phyloP scores from a whole-genome alignment of 768 basidiomycete species.

The Russula sp. region DNA sequence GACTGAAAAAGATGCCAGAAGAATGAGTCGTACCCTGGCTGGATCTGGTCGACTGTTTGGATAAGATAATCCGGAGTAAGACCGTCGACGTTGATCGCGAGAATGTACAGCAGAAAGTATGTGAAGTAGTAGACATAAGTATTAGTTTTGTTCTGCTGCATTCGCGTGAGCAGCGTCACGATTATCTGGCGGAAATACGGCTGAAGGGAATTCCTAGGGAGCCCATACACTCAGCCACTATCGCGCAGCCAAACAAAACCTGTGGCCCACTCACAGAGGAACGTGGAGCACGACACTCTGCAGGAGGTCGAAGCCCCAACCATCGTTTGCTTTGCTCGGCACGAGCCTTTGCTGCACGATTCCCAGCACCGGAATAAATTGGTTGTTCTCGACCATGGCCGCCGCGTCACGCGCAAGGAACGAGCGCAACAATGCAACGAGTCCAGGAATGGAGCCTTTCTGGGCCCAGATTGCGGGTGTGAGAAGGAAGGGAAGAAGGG shows the following conservation, averaged over 20 bases:
- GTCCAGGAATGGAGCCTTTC: conserved; percentile 89
- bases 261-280: conserved; percentile 55
- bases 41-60: conserved; percentile 72
- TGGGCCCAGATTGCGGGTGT: conserved; percentile 87
- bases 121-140: conserved; percentile 80
- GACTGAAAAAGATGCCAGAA: not conserved
- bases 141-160: conserved; percentile 86
- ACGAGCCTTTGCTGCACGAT: conserved; percentile 87
- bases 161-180: conserved; percentile 72
- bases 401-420: conserved; percentile 66
- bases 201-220: conserved; percentile 49
- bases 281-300: conserved; percentile 66
- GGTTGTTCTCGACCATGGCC: conserved; percentile 61
- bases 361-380: conserved; percentile 72
- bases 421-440: conserved; percentile 81
- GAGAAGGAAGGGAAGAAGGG: conserved; percentile 73
- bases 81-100: conserved; percentile 68
- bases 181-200: conserved; percentile 69
- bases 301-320: conserved; percentile 85
- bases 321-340: conserved; percentile 81
- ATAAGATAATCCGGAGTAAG: conserved; percentile 77
- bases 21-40: conserved; percentile 55
- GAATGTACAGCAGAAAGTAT: conserved; percentile 65
- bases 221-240: not conserved
- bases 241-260: not conserved